A percentile compares a stretch with the other conserved stretches of the same genome.
phyloP scores from a whole-genome alignment of 805 yeast genomes.

The Metschnikowia borealis region DNA sequence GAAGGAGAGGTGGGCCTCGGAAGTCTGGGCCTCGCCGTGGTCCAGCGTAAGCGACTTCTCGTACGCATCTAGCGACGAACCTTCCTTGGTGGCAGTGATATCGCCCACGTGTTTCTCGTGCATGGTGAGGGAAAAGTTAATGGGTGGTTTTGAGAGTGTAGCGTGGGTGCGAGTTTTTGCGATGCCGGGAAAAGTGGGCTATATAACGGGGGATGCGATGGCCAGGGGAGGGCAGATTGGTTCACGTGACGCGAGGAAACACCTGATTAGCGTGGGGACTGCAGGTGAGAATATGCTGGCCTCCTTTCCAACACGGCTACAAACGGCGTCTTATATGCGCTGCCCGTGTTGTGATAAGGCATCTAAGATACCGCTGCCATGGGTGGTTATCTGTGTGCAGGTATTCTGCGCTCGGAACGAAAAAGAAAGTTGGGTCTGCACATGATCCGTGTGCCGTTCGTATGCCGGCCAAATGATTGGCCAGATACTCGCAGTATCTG shows the following conservation, averaged over 20 bases:
- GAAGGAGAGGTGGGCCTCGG: slow-evolving; percentile 22
- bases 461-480: not conserved
- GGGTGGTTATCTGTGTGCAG: not conserved
- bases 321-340: not conserved
- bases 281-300: no score
- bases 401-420: not conserved
- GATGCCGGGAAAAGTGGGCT: no score
- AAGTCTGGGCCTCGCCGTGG: slow-evolving; percentile 25
- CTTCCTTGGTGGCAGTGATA: slow-evolving; percentile 17
- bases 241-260: no score
- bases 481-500: not conserved
- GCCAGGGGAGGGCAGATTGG: no score
- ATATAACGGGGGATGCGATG: no score
- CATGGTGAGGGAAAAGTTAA: not conserved
- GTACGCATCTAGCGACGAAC: slow-evolving; percentile 21
- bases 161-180: not conserved
- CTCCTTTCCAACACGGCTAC: not conserved
- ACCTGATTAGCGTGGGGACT: no score
- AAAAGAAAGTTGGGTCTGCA: not conserved
- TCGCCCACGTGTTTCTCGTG: slow-evolving; percentile 11
- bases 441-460: not conserved
- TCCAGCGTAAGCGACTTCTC: slow-evolving; percentile 22
- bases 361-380: not conserved
- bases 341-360: not conserved
- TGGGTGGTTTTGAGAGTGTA: not conserved